phyloP scores from a whole-genome alignment of 495 filamentous ascomycete species.

The Hypoxylon crocopeplum region DNA sequence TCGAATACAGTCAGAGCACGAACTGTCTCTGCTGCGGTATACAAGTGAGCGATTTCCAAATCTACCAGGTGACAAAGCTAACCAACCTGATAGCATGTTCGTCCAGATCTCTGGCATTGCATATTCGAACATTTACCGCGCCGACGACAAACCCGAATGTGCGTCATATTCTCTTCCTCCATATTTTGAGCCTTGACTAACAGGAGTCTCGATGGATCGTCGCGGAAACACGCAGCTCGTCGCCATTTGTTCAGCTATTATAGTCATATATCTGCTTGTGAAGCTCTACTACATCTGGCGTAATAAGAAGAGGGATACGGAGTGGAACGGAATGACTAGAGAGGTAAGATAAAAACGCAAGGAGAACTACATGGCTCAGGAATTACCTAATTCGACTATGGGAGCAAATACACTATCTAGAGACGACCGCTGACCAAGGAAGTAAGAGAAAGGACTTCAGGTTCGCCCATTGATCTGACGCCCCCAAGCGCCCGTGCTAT shows the following conservation, averaged over 20 bases:
- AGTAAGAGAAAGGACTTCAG: constrained; percentile 31
- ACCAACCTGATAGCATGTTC: constrained; percentile 60
- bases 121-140: constrained; percentile 68
- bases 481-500: too few relatives aligned
- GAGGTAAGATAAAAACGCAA: constrained; percentile 54
- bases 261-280: constrained; percentile 59
- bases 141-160: constrained; percentile 54
- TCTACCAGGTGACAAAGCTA: not conserved
- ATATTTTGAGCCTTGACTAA: constrained; percentile 38
- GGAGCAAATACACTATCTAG: constrained; percentile 28
- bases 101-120: constrained; percentile 69
- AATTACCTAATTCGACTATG: constrained; percentile 5
- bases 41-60: constrained; percentile 11
- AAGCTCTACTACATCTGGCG: constrained; percentile 69
- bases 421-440: constrained; percentile 31
- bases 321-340: constrained; percentile 67
- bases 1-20: constrained; percentile 66
- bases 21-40: constrained; percentile 50
- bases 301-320: constrained; percentile 54
- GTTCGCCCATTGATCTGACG: constrained; percentile 30
- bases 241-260: constrained; percentile 59
- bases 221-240: constrained; percentile 70
- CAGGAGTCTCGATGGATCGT: constrained; percentile 58
- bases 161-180: not conserved
- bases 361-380: not conserved